Conservation (phyloP, 257 asterid species). For the Solanum bulbocastanum region DNA sequence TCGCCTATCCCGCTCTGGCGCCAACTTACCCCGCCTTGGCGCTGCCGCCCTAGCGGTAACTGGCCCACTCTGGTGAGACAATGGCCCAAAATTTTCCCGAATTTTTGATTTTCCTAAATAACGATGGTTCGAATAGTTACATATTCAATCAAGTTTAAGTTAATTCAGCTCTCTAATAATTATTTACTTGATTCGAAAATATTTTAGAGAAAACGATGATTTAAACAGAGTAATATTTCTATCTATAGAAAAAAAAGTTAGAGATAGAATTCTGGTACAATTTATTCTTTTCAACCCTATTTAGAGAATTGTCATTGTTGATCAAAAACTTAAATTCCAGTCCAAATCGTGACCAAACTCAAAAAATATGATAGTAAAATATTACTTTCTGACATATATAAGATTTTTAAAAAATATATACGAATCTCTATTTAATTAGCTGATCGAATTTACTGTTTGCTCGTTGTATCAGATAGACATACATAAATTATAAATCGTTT, state of each 20-base stretch:
- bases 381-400: neutral
- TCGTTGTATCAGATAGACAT: neutral
- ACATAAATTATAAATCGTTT: too few relatives aligned
- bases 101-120: too few relatives aligned
- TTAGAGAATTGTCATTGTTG: neutral
- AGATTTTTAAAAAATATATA: too few relatives aligned
- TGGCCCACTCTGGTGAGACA: too few relatives aligned
- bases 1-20: too few relatives aligned
- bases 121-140: too few relatives aligned
- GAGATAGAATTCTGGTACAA: neutral
- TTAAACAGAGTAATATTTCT: neutral
- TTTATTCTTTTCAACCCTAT: neutral
- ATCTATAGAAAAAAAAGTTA: neutral
- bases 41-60: too few relatives aligned
- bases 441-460: too few relatives aligned
- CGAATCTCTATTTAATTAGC: too few relatives aligned
- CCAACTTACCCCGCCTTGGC: too few relatives aligned
- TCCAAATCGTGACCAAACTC: neutral
- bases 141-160: neutral
- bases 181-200: neutral
- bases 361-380: neutral
- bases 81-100: too few relatives aligned
- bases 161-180: neutral
- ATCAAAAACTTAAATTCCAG: neutral
- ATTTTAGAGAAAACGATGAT: accelerated